These are phyloP conservation scores for Blastobotrys malaysiensis DNA, from an alignment of 1,139 yeast genomes.

Conservation along the genomic window DNA sequence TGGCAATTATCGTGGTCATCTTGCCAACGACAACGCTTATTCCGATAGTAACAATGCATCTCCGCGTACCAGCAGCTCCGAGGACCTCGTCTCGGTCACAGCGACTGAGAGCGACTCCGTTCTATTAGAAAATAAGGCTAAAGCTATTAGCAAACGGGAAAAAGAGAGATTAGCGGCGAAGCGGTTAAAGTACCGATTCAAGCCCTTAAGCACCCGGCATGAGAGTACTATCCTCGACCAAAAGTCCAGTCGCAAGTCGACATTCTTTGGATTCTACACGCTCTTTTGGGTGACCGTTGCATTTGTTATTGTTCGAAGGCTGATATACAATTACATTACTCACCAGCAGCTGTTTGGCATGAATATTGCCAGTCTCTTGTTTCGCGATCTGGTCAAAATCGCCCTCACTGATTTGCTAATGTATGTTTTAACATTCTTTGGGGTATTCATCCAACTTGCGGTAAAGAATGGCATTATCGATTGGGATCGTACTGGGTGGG, in stretches of 20 bases:
- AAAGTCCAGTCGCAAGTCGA: conserved; percentile 24
- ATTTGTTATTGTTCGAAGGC: conserved; percentile 26
- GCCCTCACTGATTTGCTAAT: conserved; percentile 64
- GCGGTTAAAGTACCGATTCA: conserved; percentile 13
- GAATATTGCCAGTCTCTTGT: conserved; percentile 47
- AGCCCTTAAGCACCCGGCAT: conserved; percentile 17
- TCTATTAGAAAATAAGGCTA: background rate
- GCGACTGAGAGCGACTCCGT: conserved; percentile 4
- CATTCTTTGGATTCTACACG: conserved; percentile 36
- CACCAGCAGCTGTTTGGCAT: conserved; percentile 38
- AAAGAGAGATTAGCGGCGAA: conserved; percentile 1
- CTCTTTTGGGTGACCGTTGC: conserved; percentile 34
- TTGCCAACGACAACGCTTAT: conserved; percentile 18
- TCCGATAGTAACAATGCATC: conserved; percentile 18
- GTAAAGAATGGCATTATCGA: conserved; percentile 40
- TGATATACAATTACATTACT: conserved; percentile 28
- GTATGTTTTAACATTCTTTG: conserved; percentile 59
- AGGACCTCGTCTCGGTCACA: background rate
- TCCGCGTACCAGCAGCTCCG: conserved; percentile 6
- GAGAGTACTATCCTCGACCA: conserved; percentile 23
- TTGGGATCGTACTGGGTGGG: conserved; percentile 63
- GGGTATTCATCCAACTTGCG: conserved; percentile 49
- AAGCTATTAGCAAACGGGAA: conserved; percentile 2
- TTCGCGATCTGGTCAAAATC: conserved; percentile 53
- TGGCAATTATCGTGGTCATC: conserved; percentile 15